A percentile compares a stretch with the other conserved stretches of the same genome.
These are phyloP conservation scores for Cladosporium sp. DNA, from an alignment of 2,329 filamentous ascomycete genomes.

Conservation along the genomic window DNA sequence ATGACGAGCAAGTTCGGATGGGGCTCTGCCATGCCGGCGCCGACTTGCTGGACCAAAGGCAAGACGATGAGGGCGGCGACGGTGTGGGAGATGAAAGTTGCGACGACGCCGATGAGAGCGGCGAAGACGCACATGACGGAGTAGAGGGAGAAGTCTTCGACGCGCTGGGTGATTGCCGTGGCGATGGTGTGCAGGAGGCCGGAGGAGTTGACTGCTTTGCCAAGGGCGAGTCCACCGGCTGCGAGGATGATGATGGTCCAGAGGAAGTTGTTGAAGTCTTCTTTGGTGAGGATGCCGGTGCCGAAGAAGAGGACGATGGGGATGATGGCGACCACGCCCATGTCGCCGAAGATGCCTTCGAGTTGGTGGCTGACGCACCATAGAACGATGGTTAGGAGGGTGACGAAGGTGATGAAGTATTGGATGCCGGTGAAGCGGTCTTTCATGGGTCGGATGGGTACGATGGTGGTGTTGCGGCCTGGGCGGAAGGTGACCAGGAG, in stretches of 20 bases:
- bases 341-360: constrained; percentile 84
- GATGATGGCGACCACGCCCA: constrained; percentile 97
- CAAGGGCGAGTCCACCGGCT: constrained; percentile 84
- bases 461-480: constrained; percentile 77
- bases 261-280: constrained; percentile 99
- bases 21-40: constrained; percentile 76
- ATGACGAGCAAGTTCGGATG: constrained; percentile 95
- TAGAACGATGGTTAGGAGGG: constrained; percentile 75
- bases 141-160: constrained; percentile 78
- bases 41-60: constrained; percentile 83
- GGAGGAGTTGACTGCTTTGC: constrained; percentile 90
- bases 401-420: constrained; percentile 85
- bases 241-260: constrained; percentile 99
- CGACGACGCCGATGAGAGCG: constrained; percentile 78
- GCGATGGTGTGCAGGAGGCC: constrained; percentile 89
- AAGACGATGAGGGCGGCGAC: constrained; percentile 93
- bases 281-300: constrained; percentile 91
- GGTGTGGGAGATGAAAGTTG: constrained; percentile 96
- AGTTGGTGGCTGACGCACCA: constrained; percentile 93
- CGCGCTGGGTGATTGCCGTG: constrained; percentile 63
- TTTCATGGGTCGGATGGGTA: constrained; percentile 83
- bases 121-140: constrained; percentile 82
- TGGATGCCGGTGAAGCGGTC: constrained; percentile 85
- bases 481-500: constrained; percentile 82
- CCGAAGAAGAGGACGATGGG: constrained; percentile 96